Conservation (phyloP, 106 monocot genomes). For the Acanthochlamys bracteata region DNA sequence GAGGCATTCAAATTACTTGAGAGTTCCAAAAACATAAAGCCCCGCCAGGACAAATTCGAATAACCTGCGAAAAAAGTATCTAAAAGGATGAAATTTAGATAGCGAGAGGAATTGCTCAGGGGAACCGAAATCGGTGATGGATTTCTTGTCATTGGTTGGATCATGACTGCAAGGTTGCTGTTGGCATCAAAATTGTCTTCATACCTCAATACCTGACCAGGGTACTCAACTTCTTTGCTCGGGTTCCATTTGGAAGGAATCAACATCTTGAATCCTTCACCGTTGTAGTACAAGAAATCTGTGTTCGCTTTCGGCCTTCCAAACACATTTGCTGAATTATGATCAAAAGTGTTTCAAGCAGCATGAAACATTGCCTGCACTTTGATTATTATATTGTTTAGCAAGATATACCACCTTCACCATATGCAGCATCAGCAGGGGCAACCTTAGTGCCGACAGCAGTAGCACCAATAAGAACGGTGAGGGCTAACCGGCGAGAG, state of each 20-base stretch:
- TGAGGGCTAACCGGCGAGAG: conserved; percentile 68
- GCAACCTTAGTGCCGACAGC: conserved; percentile 51
- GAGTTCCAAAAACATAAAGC: too few species aligned
- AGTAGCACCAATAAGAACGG: conserved; percentile 67
- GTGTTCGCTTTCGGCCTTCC: conserved; percentile 92
- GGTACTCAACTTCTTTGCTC: conserved; percentile 86
- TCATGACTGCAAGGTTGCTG: conserved; percentile 64
- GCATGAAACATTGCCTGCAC: neutral
- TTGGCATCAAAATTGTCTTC: conserved; percentile 87
- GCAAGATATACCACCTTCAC: conserved; percentile 64
- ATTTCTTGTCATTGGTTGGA: conserved; percentile 56
- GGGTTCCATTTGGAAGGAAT: conserved; percentile 91
- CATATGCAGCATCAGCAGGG: conserved; percentile 88
- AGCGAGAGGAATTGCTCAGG: conserved; percentile 81
- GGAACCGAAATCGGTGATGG: conserved; percentile 80
- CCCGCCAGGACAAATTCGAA: too few species aligned
- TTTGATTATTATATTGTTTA: too few species aligned
- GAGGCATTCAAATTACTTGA: neutral
- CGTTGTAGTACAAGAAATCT: conserved; percentile 49
- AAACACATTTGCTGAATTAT: conserved; percentile 63
- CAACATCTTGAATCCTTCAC: conserved; percentile 65
- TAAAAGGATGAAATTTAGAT: too few species aligned
- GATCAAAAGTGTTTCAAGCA: neutral
- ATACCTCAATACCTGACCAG: conserved; percentile 82
- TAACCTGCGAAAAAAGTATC: too few species aligned